Evolutionary conservation across 208 protist genomes (phyloP).

Genomic region (Acanthamoeba sp.): DNA sequence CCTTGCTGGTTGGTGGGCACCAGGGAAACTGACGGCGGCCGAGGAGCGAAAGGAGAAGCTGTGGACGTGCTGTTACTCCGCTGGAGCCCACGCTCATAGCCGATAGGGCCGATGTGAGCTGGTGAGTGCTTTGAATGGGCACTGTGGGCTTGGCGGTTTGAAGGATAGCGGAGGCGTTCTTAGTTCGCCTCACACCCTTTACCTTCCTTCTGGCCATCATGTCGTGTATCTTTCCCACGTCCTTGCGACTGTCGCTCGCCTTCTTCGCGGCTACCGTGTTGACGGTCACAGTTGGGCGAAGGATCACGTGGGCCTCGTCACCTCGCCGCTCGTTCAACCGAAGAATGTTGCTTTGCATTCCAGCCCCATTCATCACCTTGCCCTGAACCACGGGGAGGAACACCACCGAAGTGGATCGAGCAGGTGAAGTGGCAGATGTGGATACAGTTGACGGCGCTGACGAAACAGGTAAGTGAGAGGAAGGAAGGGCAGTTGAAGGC

Average conservation of each 20-base stretch:
- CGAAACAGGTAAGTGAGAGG: no score
- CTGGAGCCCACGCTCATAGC: no score
- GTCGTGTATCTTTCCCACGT: not conserved
- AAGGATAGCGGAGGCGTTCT: no score
- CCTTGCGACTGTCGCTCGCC: not conserved
- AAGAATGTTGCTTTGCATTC: conserved; percentile 36
- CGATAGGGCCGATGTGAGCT: no score
- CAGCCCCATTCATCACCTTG: not conserved
- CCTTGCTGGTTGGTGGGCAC: no score
- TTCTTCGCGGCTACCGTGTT: not conserved
- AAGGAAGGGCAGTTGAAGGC: no score
- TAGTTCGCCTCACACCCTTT: not conserved
- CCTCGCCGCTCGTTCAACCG: not conserved
- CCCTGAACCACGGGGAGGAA: not conserved
- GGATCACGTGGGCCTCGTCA: not conserved
- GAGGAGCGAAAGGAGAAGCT: no score
- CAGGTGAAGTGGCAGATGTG: not conserved
- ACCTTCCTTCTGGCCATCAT: not conserved
- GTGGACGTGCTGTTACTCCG: no score
- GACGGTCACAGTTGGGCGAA: not conserved
- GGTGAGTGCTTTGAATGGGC: no score
- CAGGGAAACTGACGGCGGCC: no score
- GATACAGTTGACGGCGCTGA: no score
- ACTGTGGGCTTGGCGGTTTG: no score
- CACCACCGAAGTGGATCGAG: not conserved